Base-by-base conservation (phyloP, 331 rosid genomes). In the Quercus tomentella region DNA sequence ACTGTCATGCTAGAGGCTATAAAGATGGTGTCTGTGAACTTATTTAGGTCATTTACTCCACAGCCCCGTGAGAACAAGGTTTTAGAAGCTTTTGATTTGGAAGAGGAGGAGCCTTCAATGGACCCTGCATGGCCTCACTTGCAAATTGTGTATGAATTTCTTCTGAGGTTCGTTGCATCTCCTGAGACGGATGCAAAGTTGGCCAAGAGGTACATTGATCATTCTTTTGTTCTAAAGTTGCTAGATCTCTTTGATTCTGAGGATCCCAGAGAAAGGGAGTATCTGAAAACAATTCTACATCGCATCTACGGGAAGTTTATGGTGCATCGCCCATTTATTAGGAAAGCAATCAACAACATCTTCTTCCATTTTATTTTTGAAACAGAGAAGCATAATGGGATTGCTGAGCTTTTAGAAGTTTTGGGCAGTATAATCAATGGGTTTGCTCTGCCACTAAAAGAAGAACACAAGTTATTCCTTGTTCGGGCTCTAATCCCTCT, bases 101-200 rank as follows among this genome's bases (percentile, higher is more conserved):
- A 87, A 55, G 94, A 90, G 72, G 92, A 90, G 77, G 92, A 88
- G 66, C 89, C 89, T 10, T 62, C 79, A 70, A 84, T 85, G 85
- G 94, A 90, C 80, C 91, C 89, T 37, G 85, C 92, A 7, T 90
- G 94, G 94, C 80, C 89, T 63, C 94, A 90, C 82, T 76, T 90
- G 81, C 94, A 90, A 78, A 85, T 90, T 83, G 91, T 86, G 54
- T 88, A 88, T 8, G 92, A 88, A 56, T 80, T 88, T 72, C 80
- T 87, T 56, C 87, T 88, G 33, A 85, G 92, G 87, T 83, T 90
- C 41, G 87, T 90, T 78, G 89, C 89, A 72, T 90, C 92, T 55
- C 88, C 91, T 0, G 91, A 88, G 77, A 90, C 87, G 1, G 89
- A 90, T 81, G 87, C 92, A 28, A 87, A 90, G 79, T 81, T 88